These are phyloP conservation scores for Lachancea dasiensis DNA, from an alignment of 805 yeast genomes.

Conservation along the genomic window DNA sequence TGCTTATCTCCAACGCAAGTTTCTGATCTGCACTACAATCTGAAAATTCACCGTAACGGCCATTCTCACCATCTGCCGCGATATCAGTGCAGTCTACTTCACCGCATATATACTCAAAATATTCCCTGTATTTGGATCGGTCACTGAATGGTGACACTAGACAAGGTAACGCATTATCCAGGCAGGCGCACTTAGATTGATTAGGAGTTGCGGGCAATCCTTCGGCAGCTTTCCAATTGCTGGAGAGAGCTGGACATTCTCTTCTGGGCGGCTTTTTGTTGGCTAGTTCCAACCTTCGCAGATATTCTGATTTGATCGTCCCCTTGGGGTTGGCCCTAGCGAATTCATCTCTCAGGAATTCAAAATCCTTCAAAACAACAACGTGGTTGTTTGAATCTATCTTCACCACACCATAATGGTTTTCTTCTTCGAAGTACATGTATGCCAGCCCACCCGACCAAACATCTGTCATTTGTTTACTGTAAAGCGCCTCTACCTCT, in stretches of 20 bases:
- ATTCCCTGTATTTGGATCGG: conserved; percentile 44
- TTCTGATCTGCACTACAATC: conserved; percentile 60
- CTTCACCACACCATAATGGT: conserved; percentile 65
- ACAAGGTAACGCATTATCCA: conserved; percentile 50
- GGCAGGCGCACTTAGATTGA: conserved; percentile 53
- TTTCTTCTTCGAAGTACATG: conserved; percentile 75
- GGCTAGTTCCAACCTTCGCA: conserved; percentile 16
- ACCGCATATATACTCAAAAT: conserved; percentile 55
- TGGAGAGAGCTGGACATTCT: conserved; percentile 45
- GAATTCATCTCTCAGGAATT: conserved; percentile 49
- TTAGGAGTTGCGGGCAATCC: conserved; percentile 67
- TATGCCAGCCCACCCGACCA: conserved; percentile 87
- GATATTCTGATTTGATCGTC: conserved; percentile 29
- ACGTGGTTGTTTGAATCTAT: conserved; percentile 39
- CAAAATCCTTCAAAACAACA: conserved; percentile 53
- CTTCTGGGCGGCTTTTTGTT: conserved; percentile 30
- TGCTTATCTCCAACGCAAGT: conserved; percentile 55
- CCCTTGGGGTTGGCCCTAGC: conserved; percentile 42
- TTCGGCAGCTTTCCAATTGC: conserved; percentile 56
- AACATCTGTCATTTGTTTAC: conserved; percentile 62
- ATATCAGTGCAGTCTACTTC: conserved; percentile 55
- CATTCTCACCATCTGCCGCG: conserved; percentile 48
- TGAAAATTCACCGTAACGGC: conserved; percentile 61
- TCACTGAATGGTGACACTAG: conserved; percentile 45
- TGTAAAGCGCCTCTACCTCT: conserved; percentile 61